A percentile compares a stretch with the other conserved stretches of the same genome.
These are phyloP conservation scores for Phytophthora citricola DNA, from an alignment of 352 stramenopile species.

Conservation along the genomic window DNA sequence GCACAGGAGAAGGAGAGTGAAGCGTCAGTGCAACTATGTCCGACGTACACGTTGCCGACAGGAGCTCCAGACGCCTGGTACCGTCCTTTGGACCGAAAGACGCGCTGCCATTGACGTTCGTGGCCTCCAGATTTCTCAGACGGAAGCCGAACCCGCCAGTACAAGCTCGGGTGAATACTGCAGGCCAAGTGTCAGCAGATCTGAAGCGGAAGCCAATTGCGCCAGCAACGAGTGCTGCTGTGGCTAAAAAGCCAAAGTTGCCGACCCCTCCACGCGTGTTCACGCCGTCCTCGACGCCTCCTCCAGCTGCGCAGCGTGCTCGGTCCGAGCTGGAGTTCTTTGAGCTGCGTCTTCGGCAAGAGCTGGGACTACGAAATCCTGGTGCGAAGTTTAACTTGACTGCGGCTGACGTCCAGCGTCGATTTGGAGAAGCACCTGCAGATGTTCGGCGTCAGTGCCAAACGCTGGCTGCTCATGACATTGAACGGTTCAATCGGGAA, in stretches of 20 bases:
- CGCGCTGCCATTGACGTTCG: conserved; percentile 57
- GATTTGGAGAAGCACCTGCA: conserved; percentile 37
- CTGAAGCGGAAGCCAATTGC: conserved; percentile 30
- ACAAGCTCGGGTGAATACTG: conserved; percentile 1
- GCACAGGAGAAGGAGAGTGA: conserved; percentile 10
- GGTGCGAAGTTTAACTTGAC: conserved; percentile 13
- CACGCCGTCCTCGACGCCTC: conserved; percentile 50
- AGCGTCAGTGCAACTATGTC: conserved; percentile 39
- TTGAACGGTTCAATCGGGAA: conserved; percentile 69
- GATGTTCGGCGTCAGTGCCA: conserved; percentile 50
- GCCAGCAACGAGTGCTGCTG: conserved; percentile 4
- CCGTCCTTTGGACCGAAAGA: conserved; percentile 46
- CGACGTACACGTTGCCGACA: conserved; percentile 51
- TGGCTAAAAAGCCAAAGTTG: conserved; percentile 19
- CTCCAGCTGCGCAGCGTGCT: conserved; percentile 40
- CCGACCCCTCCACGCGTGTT: conserved; percentile 28
- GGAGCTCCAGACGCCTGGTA: conserved; percentile 47
- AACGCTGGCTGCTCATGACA: conserved; percentile 51
- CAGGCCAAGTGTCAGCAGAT: conserved; percentile 4
- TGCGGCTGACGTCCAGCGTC: conserved; percentile 34
- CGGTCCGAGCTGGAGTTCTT: conserved; percentile 54
- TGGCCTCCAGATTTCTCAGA: conserved; percentile 66
- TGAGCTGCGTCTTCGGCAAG: conserved; percentile 32
- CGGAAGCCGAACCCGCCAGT: conserved; percentile 32
- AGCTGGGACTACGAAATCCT: conserved; percentile 6